A percentile compares a stretch with the other conserved stretches of the same genome.
Conservation (phyloP, 805 yeast species). For the Kazachstania africana region DNA sequence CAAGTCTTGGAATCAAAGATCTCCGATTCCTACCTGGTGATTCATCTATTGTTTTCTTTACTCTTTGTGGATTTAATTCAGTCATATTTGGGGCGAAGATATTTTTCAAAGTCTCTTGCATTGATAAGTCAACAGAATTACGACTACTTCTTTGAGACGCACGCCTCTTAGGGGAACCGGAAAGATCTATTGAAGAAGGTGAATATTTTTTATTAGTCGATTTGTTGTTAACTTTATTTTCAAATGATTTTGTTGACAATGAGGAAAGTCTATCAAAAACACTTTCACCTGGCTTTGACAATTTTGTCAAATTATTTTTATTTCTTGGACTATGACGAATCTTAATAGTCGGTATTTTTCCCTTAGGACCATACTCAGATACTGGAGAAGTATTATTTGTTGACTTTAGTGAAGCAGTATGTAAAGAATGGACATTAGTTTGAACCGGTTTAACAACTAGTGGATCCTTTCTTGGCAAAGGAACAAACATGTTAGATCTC, state of each 20-base stretch:
- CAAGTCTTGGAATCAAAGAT: conserved; percentile 5
- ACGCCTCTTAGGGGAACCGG: conserved; percentile 23
- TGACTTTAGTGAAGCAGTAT: neutral
- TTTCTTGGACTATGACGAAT: conserved; percentile 2
- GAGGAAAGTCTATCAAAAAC: conserved; percentile 24
- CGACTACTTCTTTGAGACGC: neutral
- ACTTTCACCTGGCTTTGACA: conserved; percentile 5
- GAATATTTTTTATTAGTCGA: conserved; percentile 5
- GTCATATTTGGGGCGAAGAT: conserved; percentile 14
- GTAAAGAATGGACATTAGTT: neutral
- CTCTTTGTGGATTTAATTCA: neutral
- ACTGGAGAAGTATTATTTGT: neutral
- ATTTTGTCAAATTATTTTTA: neutral
- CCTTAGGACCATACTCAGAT: neutral
- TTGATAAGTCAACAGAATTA: conserved; percentile 11
- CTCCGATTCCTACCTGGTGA: neutral
- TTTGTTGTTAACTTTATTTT: conserved; percentile 13
- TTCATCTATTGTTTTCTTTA: neutral
- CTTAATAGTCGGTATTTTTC: neutral
- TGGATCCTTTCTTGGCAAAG: conserved; percentile 26
- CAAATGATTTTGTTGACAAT: conserved; percentile 22
- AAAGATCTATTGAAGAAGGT: conserved; percentile 16
- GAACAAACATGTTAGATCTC: conserved; percentile 25
- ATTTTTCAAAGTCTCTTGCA: conserved; percentile 20
- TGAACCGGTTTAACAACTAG: conserved; percentile 11